Evolutionary conservation across 805 yeast species (phyloP).

Genomic region (Kodamaea lidongshanica): DNA sequence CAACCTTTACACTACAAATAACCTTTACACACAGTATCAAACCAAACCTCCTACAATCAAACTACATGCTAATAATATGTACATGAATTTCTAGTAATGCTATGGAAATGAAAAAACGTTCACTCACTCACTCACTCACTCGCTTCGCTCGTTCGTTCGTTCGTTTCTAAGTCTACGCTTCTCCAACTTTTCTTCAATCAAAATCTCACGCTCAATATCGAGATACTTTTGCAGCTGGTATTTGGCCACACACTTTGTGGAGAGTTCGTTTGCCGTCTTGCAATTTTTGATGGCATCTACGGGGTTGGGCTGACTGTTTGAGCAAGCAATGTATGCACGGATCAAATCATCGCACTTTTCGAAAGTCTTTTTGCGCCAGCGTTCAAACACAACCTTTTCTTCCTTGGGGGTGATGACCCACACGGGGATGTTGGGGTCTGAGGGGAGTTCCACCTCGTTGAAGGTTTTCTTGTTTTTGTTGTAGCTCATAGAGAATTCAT

Average conservation of each 20-base stretch:
- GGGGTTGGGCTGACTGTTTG: conserved; percentile 49
- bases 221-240: conserved; percentile 59
- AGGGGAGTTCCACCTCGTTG: conserved; percentile 33
- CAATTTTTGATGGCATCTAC: conserved; percentile 64
- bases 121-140: too few species aligned
- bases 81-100: too few species aligned
- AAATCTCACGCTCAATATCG: conserved; percentile 62
- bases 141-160: too few species aligned
- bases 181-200: conserved; percentile 51
- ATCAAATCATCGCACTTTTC: conserved; percentile 63
- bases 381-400: conserved; percentile 63
- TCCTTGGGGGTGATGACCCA: conserved; percentile 77
- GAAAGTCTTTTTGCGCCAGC: conserved; percentile 65
- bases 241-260: conserved; percentile 57
- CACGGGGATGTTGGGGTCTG: conserved; percentile 50
- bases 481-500: conserved; percentile 24
- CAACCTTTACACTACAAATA: too few species aligned
- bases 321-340: conserved; percentile 62
- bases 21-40: too few species aligned
- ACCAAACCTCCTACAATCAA: too few species aligned
- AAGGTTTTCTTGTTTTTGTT: conserved; percentile 25
- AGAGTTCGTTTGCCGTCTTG: conserved; percentile 47
- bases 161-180: conserved; percentile 21
- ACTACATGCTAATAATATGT: too few species aligned
- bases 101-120: too few species aligned